Evolutionary conservation across 1,284 basidiomycete species (phyloP), one percentile per base, ranked within the genome.

Genomic region (Microstroma glucosiphilum): DNA sequence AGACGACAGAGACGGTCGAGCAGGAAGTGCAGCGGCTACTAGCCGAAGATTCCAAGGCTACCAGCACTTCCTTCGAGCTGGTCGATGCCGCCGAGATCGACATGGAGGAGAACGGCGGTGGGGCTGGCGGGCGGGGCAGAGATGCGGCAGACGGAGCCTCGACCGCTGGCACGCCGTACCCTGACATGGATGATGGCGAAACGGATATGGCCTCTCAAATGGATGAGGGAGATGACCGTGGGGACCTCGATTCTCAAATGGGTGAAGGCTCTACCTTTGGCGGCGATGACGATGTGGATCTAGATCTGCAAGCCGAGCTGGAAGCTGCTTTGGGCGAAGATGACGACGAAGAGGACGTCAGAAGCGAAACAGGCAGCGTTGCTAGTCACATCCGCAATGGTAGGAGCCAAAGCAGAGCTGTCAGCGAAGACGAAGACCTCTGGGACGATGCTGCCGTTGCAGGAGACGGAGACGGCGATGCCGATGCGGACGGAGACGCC

Each of bases 1-100:
- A 91, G 86, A 91, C 91, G 0, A 97, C 97, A 69, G 93, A 97
- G 82, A 93, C 90, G 40, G 92, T 97, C 1, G 94, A 98, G 80
- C 89, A 94, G 80, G 91, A 94, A 77, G 94, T 98, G 1, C 96
- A 98, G 78, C 83, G 92, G 61, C 80, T 99, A 51, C 81, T 98
- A 40, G 89, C 89, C 66, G 88, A 89, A 67, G 96, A 99, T 81
- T 85, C 87, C 11, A 81, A 88, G 59, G 91, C 93, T 1, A 82
- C 86, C 0, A 85, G 90, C 65, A 87, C 91, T 17, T 69, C 77
- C 57, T 77, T 72, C 60, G 77, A 61, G 61, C 69, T 68, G 2
- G 70, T 69, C 3, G 69, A 76, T 41, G 67, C 54, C 12, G 77
- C 79, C 49, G 76, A 76, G 41, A 70, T 68, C 56, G 70, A 67